phyloP scores from a whole-genome alignment of 345 rosid species.

The Conringia planisiliqua region DNA sequence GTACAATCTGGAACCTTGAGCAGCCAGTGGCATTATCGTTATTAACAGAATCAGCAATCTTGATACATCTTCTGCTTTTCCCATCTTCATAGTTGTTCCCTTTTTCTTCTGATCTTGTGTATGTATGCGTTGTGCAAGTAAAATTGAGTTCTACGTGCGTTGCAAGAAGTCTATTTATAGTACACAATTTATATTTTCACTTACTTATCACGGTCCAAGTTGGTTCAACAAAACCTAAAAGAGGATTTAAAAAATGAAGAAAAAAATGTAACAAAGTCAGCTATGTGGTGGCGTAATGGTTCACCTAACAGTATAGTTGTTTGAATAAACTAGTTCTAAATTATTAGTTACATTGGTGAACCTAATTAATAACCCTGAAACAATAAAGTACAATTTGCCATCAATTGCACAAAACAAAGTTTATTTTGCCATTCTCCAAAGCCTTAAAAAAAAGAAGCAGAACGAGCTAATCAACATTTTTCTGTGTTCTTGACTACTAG shows the following conservation, averaged over 20 bases:
- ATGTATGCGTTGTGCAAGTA: neutral
- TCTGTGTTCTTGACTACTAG: too few relatives aligned
- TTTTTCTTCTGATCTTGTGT: neutral
- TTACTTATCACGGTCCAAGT: conserved; percentile 1
- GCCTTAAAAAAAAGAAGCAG: too few relatives aligned
- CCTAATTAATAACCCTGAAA: neutral
- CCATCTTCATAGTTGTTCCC: neutral
- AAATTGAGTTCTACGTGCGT: neutral
- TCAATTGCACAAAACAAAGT: too few relatives aligned
- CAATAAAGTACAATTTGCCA: neutral
- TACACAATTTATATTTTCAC: neutral
- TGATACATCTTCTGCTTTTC: conserved; percentile 13
- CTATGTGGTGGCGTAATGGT: conserved; percentile 22
- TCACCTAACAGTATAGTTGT: conserved; percentile 23
- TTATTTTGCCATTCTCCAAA: too few relatives aligned
- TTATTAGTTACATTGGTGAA: neutral
- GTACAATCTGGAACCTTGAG: conserved; percentile 13
- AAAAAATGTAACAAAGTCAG: conserved; percentile 6
- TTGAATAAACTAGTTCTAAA: neutral
- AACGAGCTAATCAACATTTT: too few relatives aligned
- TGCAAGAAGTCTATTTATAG: neutral
- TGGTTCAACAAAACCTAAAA: conserved; percentile 16
- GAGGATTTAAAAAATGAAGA: neutral
- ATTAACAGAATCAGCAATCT: conserved; percentile 10
- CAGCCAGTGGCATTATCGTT: conserved; percentile 28